Percentiles rank a stretch among this genome's conserved stretches.
Evolutionary conservation across 140 eudicot species (phyloP).

Genomic region (Anethum foeniculum): DNA sequence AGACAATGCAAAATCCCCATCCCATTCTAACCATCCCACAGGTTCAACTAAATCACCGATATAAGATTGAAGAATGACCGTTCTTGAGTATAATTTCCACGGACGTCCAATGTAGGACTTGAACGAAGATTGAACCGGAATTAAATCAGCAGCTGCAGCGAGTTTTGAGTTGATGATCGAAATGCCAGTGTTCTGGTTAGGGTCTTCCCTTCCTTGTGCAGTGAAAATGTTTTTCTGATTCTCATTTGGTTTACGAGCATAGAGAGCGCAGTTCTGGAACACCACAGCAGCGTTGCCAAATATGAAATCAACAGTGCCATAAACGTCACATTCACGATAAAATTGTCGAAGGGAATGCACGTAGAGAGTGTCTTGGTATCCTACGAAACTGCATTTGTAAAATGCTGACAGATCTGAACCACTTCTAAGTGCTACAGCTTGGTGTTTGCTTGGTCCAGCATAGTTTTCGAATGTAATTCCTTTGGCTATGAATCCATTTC

Average conservation of each 20-base stretch:
- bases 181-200: conserved; percentile 53
- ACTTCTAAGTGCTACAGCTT: conserved; percentile 51
- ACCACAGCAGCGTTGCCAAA: conserved; percentile 61
- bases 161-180: conserved; percentile 38
- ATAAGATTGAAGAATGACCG: conserved; percentile 27
- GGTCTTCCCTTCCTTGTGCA: conserved; percentile 63
- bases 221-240: conserved; percentile 48
- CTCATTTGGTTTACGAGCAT: conserved; percentile 37
- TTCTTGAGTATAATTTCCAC: conserved; percentile 42
- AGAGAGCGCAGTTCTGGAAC: conserved; percentile 39
- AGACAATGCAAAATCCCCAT: conserved; percentile 33
- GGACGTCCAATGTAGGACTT: conserved; percentile 46
- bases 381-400: conserved; percentile 51
- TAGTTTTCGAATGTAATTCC: conserved; percentile 56
- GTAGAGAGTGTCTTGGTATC: conserved; percentile 58
- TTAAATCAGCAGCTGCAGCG: conserved; percentile 34
- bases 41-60: conserved; percentile 30
- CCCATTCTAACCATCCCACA: conserved; percentile 47
- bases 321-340: conserved; percentile 51
- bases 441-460: conserved; percentile 57
- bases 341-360: conserved; percentile 55
- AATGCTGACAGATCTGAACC: conserved; percentile 46
- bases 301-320: conserved; percentile 54
- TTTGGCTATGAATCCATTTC: conserved; percentile 47
- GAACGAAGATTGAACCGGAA: conserved; percentile 27